These are phyloP conservation scores for Elsinoe batatas DNA, from an alignment of 2,329 filamentous ascomycete genomes.

Conservation along the genomic window DNA sequence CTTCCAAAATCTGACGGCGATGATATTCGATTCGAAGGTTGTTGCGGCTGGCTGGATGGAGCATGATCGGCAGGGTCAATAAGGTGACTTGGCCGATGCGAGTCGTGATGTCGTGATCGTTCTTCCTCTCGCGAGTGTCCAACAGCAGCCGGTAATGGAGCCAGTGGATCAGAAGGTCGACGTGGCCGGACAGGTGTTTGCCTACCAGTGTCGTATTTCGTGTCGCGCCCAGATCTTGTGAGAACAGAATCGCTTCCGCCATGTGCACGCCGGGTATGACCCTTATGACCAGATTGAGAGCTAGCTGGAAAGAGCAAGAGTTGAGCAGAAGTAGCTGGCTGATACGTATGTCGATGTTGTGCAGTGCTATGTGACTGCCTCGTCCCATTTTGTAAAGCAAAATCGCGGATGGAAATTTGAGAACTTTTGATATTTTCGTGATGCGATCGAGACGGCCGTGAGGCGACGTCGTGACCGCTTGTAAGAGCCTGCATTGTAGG, in stretches of 20 bases:
- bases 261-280: background rate
- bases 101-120: no score
- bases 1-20: no score
- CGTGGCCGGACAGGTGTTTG: background rate
- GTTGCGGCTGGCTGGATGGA: no score
- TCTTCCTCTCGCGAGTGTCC: no score
- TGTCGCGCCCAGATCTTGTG: background rate
- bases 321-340: background rate
- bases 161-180: background rate
- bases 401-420: slow-evolving; percentile 7
- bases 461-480: background rate
- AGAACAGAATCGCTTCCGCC: slow-evolving; percentile 1
- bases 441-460: background rate
- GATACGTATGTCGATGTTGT: slow-evolving; percentile 4
- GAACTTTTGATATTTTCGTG: slow-evolving; percentile 3
- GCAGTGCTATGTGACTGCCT: background rate
- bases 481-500: background rate
- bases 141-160: no score
- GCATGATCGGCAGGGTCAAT: no score
- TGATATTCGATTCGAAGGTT: no score
- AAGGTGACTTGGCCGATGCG: no score
- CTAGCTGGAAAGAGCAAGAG: background rate
- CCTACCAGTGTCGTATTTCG: background rate
- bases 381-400: background rate
- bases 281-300: background rate